Evolutionary conservation across 306 rosid genomes (phyloP).

Genomic region (Cicer arietinum): DNA sequence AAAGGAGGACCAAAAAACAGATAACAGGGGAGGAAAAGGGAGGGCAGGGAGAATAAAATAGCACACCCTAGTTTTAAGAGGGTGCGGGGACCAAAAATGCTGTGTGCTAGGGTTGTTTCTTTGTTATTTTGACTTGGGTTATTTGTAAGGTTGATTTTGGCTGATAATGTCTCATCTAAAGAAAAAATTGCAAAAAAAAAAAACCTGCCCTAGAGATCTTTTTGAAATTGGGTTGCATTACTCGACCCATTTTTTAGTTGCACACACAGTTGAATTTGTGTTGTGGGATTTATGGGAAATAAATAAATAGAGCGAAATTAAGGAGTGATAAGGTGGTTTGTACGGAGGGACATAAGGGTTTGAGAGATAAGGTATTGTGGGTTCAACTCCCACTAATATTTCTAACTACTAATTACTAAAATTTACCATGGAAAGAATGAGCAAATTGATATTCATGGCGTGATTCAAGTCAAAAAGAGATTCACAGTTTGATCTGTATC

Average conservation of each 20-base stretch:
- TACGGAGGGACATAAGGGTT: background rate
- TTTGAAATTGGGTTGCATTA: background rate
- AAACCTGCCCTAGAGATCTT: background rate
- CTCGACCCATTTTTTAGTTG: background rate
- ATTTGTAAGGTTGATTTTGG: background rate
- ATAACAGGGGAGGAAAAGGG: background rate
- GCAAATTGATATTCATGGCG: background rate
- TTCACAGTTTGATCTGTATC: conserved; percentile 2
- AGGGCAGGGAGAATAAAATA: background rate
- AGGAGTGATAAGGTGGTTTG: background rate
- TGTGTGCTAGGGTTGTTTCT: conserved; percentile 4
- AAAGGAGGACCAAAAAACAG: background rate
- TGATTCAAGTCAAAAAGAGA: background rate
- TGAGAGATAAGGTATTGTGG: background rate
- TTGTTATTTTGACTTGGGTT: background rate
- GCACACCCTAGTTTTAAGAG: no score
- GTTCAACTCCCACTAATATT: background rate
- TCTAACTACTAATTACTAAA: background rate
- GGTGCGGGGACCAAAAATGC: no score
- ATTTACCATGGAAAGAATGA: background rate
- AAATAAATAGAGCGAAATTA: no score
- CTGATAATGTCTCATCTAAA: background rate
- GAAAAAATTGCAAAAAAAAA: background rate
- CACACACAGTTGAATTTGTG: background rate
- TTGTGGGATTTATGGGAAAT: background rate